Evolutionary conservation across 208 protist species (phyloP).

Genomic region (Wallacemonas rigidus): DNA sequence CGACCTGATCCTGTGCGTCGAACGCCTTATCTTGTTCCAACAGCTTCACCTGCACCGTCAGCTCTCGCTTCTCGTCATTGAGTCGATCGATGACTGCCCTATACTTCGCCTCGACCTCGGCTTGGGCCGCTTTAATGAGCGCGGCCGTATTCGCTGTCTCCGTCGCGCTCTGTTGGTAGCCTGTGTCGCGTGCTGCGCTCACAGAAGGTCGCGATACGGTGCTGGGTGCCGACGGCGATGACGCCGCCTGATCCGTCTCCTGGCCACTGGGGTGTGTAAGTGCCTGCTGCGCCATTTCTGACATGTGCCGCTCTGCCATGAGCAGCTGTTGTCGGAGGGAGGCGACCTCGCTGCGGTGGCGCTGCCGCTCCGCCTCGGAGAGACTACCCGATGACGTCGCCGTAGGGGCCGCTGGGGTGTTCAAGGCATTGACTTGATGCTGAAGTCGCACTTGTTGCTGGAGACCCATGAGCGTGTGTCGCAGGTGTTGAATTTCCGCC

Average conservation of each 20-base stretch:
- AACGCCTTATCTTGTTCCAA: slow-evolving; percentile 37
- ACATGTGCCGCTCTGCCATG: slow-evolving; percentile 5
- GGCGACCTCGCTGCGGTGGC: slow-evolving; percentile 10
- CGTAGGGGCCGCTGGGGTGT: background rate
- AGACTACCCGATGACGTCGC: background rate
- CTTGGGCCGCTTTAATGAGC: slow-evolving; percentile 19
- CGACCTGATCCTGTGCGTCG: slow-evolving; percentile 19
- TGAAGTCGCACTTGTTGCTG: slow-evolving; percentile 19
- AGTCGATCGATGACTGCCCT: slow-evolving; percentile 37
- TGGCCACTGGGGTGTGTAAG: background rate
- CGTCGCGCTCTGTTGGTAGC: slow-evolving; percentile 17
- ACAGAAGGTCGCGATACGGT: too few species aligned
- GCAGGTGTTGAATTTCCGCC: slow-evolving; percentile 47
- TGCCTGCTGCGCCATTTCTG: background rate
- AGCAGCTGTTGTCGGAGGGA: slow-evolving; percentile 21
- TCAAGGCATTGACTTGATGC: slow-evolving; percentile 8
- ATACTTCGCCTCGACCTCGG: slow-evolving; percentile 46
- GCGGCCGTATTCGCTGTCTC: background rate
- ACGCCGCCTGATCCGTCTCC: too few species aligned
- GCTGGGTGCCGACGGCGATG: too few species aligned
- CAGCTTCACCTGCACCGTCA: slow-evolving; percentile 43
- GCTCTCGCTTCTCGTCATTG: slow-evolving; percentile 48
- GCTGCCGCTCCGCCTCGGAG: slow-evolving; percentile 7
- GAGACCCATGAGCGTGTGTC: background rate
- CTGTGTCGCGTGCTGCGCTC: background rate